Conservation (phyloP, 2,329 filamentous ascomycete genomes). For the Coniella vitis region DNA sequence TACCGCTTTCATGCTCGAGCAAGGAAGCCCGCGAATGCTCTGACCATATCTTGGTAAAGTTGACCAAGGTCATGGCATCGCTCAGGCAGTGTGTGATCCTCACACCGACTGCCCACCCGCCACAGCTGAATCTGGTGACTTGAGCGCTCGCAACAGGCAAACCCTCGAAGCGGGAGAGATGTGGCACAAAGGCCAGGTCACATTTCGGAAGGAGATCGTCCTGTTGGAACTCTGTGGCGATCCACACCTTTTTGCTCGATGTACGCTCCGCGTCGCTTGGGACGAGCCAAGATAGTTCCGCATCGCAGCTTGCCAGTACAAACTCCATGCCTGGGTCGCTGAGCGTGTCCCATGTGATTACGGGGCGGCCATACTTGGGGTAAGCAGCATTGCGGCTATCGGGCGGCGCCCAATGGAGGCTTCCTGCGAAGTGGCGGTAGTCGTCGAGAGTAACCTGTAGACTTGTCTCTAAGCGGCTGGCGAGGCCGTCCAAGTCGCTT, state of each 20-base stretch:
- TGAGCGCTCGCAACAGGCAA: conserved; percentile 31
- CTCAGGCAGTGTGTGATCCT: conserved; percentile 36
- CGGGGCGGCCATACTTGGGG: conserved; percentile 27
- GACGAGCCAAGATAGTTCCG: conserved; percentile 24
- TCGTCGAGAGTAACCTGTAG: conserved; percentile 29
- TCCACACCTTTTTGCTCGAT: conserved; percentile 25
- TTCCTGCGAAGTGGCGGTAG: conserved; percentile 37
- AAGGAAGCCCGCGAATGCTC: conserved; percentile 21
- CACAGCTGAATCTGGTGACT: conserved; percentile 32
- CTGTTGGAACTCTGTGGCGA: conserved; percentile 28
- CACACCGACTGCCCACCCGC: conserved; percentile 34
- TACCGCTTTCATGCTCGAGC: neutral
- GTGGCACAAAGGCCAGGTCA: conserved; percentile 26
- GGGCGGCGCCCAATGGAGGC: conserved; percentile 30
- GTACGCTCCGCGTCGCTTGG: conserved; percentile 20
- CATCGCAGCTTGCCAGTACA: conserved; percentile 24
- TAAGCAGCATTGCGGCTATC: conserved; percentile 19
- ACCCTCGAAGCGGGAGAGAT: conserved; percentile 22
- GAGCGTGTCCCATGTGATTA: conserved; percentile 28
- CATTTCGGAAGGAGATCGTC: conserved; percentile 27
- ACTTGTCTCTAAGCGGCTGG: conserved; percentile 17
- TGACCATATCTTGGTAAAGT: conserved; percentile 38
- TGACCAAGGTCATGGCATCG: conserved; percentile 35
- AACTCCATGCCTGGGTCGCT: conserved; percentile 37
- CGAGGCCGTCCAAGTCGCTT: neutral